Evolutionary conservation across 129 eudicot species (phyloP), one percentile per base, ranked within the genome.

Genomic region (Centrapalus pauciflorus): DNA sequence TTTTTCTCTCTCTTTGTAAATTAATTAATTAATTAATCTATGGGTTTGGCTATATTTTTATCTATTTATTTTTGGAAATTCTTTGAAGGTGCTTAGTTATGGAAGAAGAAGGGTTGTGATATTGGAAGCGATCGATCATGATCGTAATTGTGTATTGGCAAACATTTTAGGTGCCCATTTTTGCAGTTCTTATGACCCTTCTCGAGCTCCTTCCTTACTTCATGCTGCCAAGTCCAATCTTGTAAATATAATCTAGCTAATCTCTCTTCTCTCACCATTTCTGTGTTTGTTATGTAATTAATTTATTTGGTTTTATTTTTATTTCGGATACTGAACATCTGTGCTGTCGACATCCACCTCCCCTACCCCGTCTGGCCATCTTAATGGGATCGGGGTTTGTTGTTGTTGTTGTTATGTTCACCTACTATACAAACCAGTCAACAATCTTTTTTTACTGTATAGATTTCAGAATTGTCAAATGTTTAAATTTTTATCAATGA

Each of bases 141-240:
- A 93, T 74, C 89, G 84, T 0, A 24, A 64, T 19, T 93, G 95
- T 59, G 98, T 86, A 56, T 74, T 93, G 28, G 96, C 81, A 14
- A 88, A 89, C 70, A 84, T 86, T 48, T 80, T 93, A 81, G 96
- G 88, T 23, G 96, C 92, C 21, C 90, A 86, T 54, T 84, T 77
- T 69, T 79, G 72, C 52, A 69, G 87, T 46, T 45, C 82, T 48
- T 23, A 69, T 8, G 51, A 76, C 46, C 55, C 69, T 68, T 73
- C 81, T 26, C 80, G 61, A 55, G 70, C 81, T 66, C 64, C 75
- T 50, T 38, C 70, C n/a, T 76, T 81, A 48, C 67, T 93, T 46
- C 71, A 77, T 3, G 84, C 92, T 52, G 96, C 96, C 75, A 76
- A 69, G 50, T 45, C 87, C 67, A 75, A 67, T 23, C 85, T 88